These are phyloP conservation scores for Thelonectria discophora DNA, from an alignment of 2,329 filamentous ascomycete species.

Conservation along the genomic window DNA sequence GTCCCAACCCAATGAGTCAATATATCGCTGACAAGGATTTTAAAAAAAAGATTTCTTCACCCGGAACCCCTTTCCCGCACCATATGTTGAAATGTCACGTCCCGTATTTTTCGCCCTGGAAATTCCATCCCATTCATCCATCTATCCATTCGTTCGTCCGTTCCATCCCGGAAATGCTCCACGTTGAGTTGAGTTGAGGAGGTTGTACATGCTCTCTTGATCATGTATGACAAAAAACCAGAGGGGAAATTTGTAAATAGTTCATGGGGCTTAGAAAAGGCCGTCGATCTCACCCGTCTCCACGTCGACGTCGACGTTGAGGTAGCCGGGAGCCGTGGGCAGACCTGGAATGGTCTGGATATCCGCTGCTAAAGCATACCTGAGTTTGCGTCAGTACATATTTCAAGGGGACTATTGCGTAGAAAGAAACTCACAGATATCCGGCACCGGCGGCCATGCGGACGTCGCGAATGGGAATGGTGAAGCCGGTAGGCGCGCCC, in stretches of 20 bases:
- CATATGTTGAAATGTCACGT: slow-evolving; percentile 45
- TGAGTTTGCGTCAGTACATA: slow-evolving; percentile 52
- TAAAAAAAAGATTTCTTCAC: slow-evolving; percentile 5
- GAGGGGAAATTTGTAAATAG: slow-evolving; percentile 6
- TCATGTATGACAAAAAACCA: slow-evolving; percentile 1
- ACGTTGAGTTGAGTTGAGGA: slow-evolving; percentile 41
- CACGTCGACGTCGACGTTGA: slow-evolving; percentile 87
- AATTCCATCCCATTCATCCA: background rate
- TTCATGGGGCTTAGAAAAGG: slow-evolving; percentile 73
- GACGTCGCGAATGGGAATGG: slow-evolving; percentile 92
- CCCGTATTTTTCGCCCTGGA: slow-evolving; percentile 36
- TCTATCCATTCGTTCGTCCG: slow-evolving; percentile 18
- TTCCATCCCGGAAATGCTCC: slow-evolving; percentile 20
- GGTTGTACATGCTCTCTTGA: slow-evolving; percentile 21
- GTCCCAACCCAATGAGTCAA: slow-evolving; percentile 2
- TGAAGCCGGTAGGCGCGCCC: slow-evolving; percentile 94
- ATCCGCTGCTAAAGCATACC: slow-evolving; percentile 92
- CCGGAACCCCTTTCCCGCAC: slow-evolving; percentile 30
- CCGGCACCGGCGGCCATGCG: slow-evolving; percentile 93
- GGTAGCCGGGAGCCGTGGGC: slow-evolving; percentile 92
- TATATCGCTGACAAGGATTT: slow-evolving; percentile 18
- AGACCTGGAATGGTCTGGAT: slow-evolving; percentile 98
- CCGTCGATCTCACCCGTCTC: slow-evolving; percentile 89
- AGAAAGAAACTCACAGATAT: slow-evolving; percentile 72
- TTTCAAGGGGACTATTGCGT: slow-evolving; percentile 3